phyloP scores from a whole-genome alignment of 495 filamentous ascomycete genomes.

The Neurospora sublineolata region DNA sequence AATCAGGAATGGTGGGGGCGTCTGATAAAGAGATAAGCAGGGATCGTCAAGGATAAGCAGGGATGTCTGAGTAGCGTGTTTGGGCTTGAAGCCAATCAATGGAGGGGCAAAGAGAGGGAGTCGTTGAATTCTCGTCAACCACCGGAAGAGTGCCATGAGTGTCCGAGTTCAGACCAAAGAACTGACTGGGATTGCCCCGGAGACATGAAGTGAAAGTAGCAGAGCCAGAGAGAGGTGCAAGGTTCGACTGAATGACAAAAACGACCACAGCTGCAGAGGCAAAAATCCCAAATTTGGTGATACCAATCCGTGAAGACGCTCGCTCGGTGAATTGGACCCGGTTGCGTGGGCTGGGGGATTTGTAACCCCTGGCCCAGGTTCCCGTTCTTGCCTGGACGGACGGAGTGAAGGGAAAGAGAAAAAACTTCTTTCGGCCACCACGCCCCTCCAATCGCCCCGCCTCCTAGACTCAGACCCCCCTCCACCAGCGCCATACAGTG shows the following conservation, averaged over 20 bases:
- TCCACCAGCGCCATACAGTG: slow-evolving; percentile 9
- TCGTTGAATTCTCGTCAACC: background rate
- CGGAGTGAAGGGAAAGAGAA: slow-evolving; percentile 4
- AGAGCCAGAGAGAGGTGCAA: background rate
- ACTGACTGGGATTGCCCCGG: slow-evolving; percentile 2
- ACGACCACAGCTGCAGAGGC: background rate
- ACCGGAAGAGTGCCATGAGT: background rate
- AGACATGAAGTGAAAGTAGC: background rate
- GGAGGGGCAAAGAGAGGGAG: slow-evolving; percentile 9
- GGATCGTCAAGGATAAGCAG: slow-evolving; percentile 13
- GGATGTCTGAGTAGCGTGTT: slow-evolving; percentile 7
- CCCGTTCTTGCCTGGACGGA: background rate
- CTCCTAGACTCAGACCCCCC: slow-evolving; percentile 2
- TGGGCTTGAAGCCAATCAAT: slow-evolving; percentile 12
- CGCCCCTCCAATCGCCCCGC: slow-evolving; percentile 3
- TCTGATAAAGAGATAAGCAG: slow-evolving; percentile 22
- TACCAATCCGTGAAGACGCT: background rate
- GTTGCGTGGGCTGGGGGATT: background rate
- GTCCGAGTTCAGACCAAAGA: background rate
- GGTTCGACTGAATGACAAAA: background rate
- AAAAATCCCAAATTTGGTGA: background rate
- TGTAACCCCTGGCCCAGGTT: background rate
- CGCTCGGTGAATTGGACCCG: background rate
- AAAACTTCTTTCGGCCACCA: slow-evolving; percentile 19
- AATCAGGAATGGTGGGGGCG: slow-evolving; percentile 7